Percentiles rank a stretch among this genome's conserved stretches.
Conservation (phyloP, 1,284 basidiomycete genomes). For the Apiotrichum brassicae region DNA sequence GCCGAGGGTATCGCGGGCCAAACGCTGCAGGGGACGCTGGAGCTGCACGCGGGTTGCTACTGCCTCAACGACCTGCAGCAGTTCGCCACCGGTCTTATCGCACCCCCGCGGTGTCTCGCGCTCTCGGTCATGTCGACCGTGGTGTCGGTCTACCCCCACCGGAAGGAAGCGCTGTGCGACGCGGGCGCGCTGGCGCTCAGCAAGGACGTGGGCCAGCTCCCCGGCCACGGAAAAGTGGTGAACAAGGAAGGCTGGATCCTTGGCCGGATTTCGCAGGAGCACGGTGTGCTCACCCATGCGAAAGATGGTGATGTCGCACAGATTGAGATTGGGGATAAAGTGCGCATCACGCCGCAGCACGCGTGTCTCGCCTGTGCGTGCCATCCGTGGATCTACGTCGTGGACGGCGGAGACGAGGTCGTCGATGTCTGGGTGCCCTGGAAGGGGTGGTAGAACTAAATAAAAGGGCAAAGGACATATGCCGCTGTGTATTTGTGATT, state of each 20-base stretch:
- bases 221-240: constrained; percentile 65
- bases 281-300: constrained; percentile 58
- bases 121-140: constrained; percentile 66
- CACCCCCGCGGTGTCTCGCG: constrained; percentile 42
- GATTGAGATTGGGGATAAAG: constrained; percentile 55
- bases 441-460: constrained; percentile 67
- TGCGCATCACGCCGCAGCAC: constrained; percentile 46
- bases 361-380: constrained; percentile 67
- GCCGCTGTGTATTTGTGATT: too few relatives aligned
- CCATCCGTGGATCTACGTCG: constrained; percentile 74
- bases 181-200: constrained; percentile 76
- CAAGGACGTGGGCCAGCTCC: constrained; percentile 69
- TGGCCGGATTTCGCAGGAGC: constrained; percentile 68
- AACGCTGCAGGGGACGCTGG: constrained; percentile 54
- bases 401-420: constrained; percentile 59
- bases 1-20: constrained; percentile 18
- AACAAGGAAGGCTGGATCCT: constrained; percentile 60
- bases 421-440: constrained; percentile 83
- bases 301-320: constrained; percentile 4
- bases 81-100: constrained; percentile 62
- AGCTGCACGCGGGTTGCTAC: constrained; percentile 72
- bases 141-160: constrained; percentile 66
- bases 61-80: constrained; percentile 79
- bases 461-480: background rate
- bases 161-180: constrained; percentile 59